Conservation (phyloP, 1,139 yeast species). For the Zygosaccharomyces sapae region DNA sequence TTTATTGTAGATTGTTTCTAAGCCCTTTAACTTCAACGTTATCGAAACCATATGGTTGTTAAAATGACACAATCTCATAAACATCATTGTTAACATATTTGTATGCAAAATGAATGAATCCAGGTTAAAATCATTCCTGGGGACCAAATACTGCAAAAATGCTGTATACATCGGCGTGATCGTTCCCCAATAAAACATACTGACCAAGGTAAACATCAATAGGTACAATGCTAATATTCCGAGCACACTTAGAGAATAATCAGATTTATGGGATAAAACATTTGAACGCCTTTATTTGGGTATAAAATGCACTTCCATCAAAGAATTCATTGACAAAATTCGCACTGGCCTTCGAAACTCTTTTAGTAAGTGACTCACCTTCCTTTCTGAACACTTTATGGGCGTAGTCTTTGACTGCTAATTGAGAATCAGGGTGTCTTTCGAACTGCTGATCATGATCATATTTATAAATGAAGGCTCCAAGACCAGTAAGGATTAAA, state of each 20-base stretch:
- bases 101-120: slow-evolving; percentile 32
- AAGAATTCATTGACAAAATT: slow-evolving; percentile 27
- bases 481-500: slow-evolving; percentile 29
- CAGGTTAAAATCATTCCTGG: slow-evolving; percentile 30
- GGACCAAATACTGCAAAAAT: slow-evolving; percentile 33
- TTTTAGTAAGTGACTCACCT: slow-evolving; percentile 10
- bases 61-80: slow-evolving; percentile 29
- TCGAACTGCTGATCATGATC: slow-evolving; percentile 26
- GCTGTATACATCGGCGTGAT: slow-evolving; percentile 34
- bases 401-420: slow-evolving; percentile 14
- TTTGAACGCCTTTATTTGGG: slow-evolving; percentile 28
- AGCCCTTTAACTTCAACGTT: slow-evolving; percentile 18
- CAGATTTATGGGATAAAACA: slow-evolving; percentile 18
- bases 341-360: slow-evolving; percentile 15
- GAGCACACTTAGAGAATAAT: slow-evolving; percentile 18
- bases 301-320: slow-evolving; percentile 25
- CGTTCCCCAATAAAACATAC: slow-evolving; percentile 30
- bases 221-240: slow-evolving; percentile 22
- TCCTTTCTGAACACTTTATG: slow-evolving; percentile 18
- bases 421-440: slow-evolving; percentile 19
- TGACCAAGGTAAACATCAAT: slow-evolving; percentile 19
- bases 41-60: slow-evolving; percentile 19
- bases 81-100: slow-evolving; percentile 33
- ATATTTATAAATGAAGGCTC: slow-evolving; percentile 29
- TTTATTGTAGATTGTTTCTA: slow-evolving; percentile 9